Percentiles rank a stretch among this genome's conserved stretches.
Conservation (phyloP, 176 grass and related monocot genomes). For the Avena sativa region DNA sequence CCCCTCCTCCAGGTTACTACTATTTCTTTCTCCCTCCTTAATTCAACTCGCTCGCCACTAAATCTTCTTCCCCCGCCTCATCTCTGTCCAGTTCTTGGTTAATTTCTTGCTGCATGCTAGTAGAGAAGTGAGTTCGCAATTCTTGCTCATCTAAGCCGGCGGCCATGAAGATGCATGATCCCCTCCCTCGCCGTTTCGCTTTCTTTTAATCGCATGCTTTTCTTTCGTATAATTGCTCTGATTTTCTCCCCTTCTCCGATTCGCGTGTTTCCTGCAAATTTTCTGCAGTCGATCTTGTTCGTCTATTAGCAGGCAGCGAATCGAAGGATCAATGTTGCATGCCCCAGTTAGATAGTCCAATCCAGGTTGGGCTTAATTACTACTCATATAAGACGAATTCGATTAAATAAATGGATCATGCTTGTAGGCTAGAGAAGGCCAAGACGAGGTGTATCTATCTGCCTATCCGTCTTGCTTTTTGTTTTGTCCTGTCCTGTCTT, state of each 20-base stretch:
- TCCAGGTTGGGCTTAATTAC: neutral
- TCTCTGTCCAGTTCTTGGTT: neutral
- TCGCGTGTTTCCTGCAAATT: neutral
- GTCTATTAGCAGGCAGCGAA: neutral
- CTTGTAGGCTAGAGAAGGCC: neutral
- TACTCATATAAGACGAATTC: neutral
- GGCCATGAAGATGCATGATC: conserved; percentile 17
- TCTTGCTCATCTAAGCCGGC: no score
- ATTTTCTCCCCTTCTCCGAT: neutral
- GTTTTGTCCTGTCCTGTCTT: conserved; percentile 68
- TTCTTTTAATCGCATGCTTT: neutral
- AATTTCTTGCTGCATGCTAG: neutral
- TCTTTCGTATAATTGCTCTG: neutral
- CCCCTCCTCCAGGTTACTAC: conserved; percentile 75
- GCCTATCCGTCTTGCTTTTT: conserved; percentile 38
- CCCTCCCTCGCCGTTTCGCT: neutral
- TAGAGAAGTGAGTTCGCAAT: neutral
- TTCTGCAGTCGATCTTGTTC: neutral
- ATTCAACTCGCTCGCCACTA: neutral
- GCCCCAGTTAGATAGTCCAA: neutral
- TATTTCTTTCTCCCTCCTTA: neutral
- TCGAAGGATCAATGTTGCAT: neutral
- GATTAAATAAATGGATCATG: neutral
- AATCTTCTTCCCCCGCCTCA: neutral
- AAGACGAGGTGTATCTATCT: conserved; percentile 12